phyloP scores from a whole-genome alignment of 495 filamentous ascomycete species.

The Rhizodiscina lignyota region DNA sequence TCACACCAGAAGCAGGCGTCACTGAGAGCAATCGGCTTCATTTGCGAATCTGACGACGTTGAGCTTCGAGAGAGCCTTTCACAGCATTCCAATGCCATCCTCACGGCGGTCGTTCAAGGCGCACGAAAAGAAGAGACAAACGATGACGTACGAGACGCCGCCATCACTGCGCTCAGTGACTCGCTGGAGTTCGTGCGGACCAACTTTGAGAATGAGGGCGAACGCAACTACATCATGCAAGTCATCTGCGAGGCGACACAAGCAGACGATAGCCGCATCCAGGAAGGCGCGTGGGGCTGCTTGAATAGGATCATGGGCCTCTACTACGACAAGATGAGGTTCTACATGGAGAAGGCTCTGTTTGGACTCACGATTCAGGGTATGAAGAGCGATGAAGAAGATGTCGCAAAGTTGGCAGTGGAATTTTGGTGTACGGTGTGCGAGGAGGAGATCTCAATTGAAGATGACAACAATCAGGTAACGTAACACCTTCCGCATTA shows the following conservation, averaged over 20 bases:
- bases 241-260: conserved; percentile 98
- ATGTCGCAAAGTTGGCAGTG: conserved; percentile 92
- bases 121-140: conserved; percentile 91
- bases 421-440: conserved; percentile 99
- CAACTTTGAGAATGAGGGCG: conserved; percentile 97
- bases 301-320: conserved; percentile 94
- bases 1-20: conserved; percentile 87
- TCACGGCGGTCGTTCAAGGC: conserved; percentile 94
- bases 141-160: conserved; percentile 73
- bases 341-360: conserved; percentile 99
- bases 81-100: conserved; percentile 85
- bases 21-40: conserved; percentile 85
- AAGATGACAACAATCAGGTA: conserved; percentile 88
- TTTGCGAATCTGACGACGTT: conserved; percentile 85
- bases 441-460: conserved; percentile 93
- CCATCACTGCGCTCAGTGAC: conserved; percentile 85
- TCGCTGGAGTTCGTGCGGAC: conserved; percentile 94
- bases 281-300: conserved; percentile 90
- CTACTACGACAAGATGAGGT: conserved; percentile 98
- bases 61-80: conserved; percentile 70
- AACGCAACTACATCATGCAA: conserved; percentile 99
- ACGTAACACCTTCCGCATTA: conserved; percentile 7
- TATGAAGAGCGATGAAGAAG: conserved; percentile 95
- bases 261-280: conserved; percentile 71
- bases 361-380: conserved; percentile 97